Evolutionary conservation across 2,329 filamentous ascomycete genomes (phyloP), one percentile per base, ranked within the genome.

Genomic region (Fusarium nisikadoi): DNA sequence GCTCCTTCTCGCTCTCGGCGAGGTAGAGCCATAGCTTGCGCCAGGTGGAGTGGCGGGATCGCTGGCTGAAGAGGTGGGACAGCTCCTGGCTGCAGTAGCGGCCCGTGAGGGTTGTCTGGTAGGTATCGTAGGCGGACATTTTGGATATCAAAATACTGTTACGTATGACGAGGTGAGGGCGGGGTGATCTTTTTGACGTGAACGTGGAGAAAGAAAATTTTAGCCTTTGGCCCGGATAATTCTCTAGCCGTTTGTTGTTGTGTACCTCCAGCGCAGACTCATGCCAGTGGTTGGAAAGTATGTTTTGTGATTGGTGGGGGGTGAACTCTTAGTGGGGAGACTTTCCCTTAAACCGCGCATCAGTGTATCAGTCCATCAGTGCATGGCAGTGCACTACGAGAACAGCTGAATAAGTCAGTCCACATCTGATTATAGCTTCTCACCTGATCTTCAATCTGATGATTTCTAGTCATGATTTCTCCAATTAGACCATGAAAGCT

Each of bases 21-120:
- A 72, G 72, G 29, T 59, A 50, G 8, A 62, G 46, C 65, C 72
- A 74, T 12, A 72, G 58, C 60, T 74, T 64, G 10, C 71, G 61
- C 72, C 73, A 75, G 38, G 67, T 73, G 6, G 63, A 71, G 38
- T 62, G 49, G 25, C 73, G 55, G 23, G 70, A 61, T 33, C 63
- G 62, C 29, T 65, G 63, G 19, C 63, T 66, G 61, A 65, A 66
- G 25, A 66, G 61, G n/a, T 66, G 63, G 10, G 61, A 65, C 43
- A 66, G 33, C 61, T 66, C 63, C 50, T 65, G 41, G 39, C 63
- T 66, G 63, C 63, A 66, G 61, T 66, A 66, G 25, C 63, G 50
- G 35, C 42, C 61, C 6, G 63, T 66, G 9, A 66, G 19, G 31
- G 63, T 65, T 25, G 63, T 66, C 23, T 66, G 63, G 38, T 66